Conservation (phyloP, 2,329 filamentous ascomycete genomes). For the Lizonia empirigonia region DNA sequence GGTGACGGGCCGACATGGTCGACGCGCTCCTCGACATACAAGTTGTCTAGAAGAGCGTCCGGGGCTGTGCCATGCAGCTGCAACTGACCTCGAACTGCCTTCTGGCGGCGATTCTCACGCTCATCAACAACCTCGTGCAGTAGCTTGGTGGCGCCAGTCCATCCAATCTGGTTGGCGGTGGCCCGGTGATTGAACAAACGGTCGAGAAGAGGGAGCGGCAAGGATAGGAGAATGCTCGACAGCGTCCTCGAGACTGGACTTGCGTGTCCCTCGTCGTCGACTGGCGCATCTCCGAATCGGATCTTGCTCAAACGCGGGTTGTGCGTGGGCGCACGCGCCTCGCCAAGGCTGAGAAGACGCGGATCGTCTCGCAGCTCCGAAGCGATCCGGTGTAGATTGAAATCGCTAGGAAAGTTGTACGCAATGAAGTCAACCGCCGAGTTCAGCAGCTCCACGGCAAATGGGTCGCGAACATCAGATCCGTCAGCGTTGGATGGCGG, state of each 20-base stretch:
- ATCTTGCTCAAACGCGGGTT: constrained; percentile 67
- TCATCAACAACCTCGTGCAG: constrained; percentile 52
- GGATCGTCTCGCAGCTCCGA: constrained; percentile 56
- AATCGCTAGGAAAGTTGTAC: constrained; percentile 64
- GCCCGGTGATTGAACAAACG: constrained; percentile 66
- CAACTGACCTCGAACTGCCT: constrained; percentile 32
- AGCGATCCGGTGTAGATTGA: constrained; percentile 61
- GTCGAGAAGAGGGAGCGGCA: constrained; percentile 71
- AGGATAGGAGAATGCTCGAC: constrained; percentile 70
- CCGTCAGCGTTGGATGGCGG: constrained; percentile 18
- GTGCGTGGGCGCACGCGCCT: constrained; percentile 46
- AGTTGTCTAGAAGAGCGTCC: constrained; percentile 33
- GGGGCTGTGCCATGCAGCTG: constrained; percentile 29
- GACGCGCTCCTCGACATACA: constrained; percentile 38
- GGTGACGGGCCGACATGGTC: constrained; percentile 48
- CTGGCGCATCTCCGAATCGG: constrained; percentile 71
- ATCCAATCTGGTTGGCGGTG: constrained; percentile 55
- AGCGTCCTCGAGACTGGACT: constrained; percentile 56
- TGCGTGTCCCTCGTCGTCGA: constrained; percentile 49
- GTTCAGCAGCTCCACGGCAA: constrained; percentile 61
- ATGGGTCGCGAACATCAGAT: constrained; percentile 57
- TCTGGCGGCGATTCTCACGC: constrained; percentile 50
- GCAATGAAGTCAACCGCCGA: constrained; percentile 65
- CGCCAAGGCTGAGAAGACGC: constrained; percentile 51
- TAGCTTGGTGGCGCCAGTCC: constrained; percentile 46